Percentiles rank a stretch among this genome's conserved stretches.
Conservation (phyloP, 176 grass and related monocot species). For the Aechmea fasciata region DNA sequence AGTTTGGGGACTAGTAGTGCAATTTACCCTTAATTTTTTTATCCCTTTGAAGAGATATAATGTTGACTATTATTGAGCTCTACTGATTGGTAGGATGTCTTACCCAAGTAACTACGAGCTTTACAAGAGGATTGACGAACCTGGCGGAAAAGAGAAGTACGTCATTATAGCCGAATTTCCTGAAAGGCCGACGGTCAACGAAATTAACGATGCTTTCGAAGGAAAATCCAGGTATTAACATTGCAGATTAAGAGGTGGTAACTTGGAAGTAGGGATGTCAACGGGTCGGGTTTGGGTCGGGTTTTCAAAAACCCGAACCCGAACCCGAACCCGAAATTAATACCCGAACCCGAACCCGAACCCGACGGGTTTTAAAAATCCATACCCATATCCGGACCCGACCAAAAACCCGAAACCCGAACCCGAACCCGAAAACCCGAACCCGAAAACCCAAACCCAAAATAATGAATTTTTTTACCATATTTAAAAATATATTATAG, state of each 20-base stretch:
- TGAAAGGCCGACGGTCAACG: slow-evolving; percentile 58
- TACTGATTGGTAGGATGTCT: slow-evolving; percentile 61
- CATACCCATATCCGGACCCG: too few species aligned
- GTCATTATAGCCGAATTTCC: slow-evolving; percentile 52
- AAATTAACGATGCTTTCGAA: slow-evolving; percentile 69
- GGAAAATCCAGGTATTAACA: slow-evolving; percentile 48
- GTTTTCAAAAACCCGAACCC: too few species aligned
- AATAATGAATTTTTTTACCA: too few species aligned
- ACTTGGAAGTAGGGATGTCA: too few species aligned
- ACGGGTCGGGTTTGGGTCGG: too few species aligned
- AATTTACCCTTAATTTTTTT: slow-evolving; percentile 3
- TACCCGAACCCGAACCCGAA: too few species aligned
- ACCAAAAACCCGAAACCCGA: too few species aligned
- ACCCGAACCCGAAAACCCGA: too few species aligned
- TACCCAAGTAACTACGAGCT: slow-evolving; percentile 75
- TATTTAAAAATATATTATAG: too few species aligned
- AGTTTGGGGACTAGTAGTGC: background rate
- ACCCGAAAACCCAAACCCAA: too few species aligned
- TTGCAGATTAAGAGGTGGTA: slow-evolving; percentile 1
- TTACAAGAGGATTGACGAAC: slow-evolving; percentile 73
- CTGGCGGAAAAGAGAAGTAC: slow-evolving; percentile 62
- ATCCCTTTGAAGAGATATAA: slow-evolving; percentile 6
- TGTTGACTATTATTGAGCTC: slow-evolving; percentile 6
- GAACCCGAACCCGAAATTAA: too few species aligned
- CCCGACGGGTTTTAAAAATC: too few species aligned